Percentiles rank a stretch among this genome's conserved stretches.
phyloP scores from a whole-genome alignment of 139 green algal genomes.

The Chlamydomonas applanata region DNA sequence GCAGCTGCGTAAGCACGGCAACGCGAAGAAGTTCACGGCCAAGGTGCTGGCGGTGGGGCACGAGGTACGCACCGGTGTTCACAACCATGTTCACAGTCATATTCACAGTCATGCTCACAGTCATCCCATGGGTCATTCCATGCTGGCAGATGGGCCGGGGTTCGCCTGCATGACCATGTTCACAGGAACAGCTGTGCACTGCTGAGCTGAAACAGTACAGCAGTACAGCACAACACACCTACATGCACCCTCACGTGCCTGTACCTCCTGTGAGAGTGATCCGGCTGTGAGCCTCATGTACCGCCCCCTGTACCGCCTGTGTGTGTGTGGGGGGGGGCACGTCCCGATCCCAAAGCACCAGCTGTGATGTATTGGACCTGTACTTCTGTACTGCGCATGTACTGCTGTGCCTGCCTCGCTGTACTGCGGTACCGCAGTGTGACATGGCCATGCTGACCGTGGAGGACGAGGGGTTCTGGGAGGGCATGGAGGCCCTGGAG shows the following conservation, averaged over 20 bases:
- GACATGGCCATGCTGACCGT: constrained; percentile 93
- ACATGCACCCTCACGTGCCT: too few species aligned
- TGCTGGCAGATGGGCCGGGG: too few species aligned
- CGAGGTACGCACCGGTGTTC: constrained; percentile 37
- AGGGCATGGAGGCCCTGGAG: constrained; percentile 68
- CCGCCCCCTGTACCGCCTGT: not conserved
- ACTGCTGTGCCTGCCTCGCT: not conserved
- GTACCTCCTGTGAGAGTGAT: too few species aligned
- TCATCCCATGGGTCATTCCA: too few species aligned
- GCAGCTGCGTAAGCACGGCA: constrained; percentile 66
- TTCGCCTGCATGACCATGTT: not conserved
- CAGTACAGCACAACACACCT: too few species aligned
- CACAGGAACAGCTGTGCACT: not conserved
- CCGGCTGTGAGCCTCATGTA: too few species aligned
- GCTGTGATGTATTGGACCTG: not conserved
- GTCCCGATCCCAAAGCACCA: too few species aligned
- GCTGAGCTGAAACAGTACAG: too few species aligned
- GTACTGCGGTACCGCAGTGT: constrained; percentile 58
- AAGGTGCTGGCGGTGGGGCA: constrained; percentile 83
- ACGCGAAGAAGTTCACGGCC: constrained; percentile 87
- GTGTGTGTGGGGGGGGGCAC: too few species aligned
- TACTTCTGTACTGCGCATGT: not conserved
- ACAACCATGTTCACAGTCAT: not conserved
- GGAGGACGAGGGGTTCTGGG: constrained; percentile 87
- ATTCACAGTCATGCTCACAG: not conserved